Percentiles rank a stretch among this genome's conserved stretches.
Evolutionary conservation across 441 rosid species (phyloP).

Genomic region (Aleurites moluccanus): DNA sequence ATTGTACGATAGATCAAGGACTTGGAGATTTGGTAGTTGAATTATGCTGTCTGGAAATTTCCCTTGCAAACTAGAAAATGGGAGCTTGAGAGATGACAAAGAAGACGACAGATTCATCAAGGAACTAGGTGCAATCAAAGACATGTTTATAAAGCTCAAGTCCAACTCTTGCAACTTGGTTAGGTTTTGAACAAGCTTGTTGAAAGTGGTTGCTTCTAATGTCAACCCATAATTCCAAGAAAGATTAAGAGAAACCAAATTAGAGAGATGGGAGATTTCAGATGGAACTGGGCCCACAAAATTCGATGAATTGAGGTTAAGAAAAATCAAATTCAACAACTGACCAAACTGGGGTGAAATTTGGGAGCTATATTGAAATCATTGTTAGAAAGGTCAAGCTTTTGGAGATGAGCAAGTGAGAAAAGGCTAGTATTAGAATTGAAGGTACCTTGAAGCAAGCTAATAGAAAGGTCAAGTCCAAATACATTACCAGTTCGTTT

Average conservation of each 20-base stretch:
- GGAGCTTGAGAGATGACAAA: too few relatives aligned
- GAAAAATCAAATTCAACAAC: not conserved
- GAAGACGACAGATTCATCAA: too few relatives aligned
- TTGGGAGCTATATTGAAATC: not conserved
- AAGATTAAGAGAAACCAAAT: not conserved
- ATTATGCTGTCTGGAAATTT: not conserved
- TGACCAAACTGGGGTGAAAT: not conserved
- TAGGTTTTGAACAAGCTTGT: not conserved
- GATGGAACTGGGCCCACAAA: not conserved
- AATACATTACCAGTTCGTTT: slow-evolving; percentile 23
- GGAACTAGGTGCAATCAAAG: too few relatives aligned
- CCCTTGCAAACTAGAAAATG: too few relatives aligned
- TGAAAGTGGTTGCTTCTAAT: not conserved
- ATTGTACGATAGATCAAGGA: not conserved
- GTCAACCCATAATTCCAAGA: not conserved
- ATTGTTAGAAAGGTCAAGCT: not conserved
- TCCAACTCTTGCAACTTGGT: not conserved
- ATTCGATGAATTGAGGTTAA: too few relatives aligned
- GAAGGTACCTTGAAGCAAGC: too few relatives aligned
- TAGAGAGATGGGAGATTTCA: not conserved
- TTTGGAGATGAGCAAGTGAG: not conserved
- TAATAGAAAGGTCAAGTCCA: not conserved
- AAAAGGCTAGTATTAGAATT: not conserved
- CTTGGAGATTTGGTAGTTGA: not conserved
- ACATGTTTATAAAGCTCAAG: not conserved